Base-by-base conservation (phyloP, 345 rosid species). In the Microthlaspi erraticum region DNA sequence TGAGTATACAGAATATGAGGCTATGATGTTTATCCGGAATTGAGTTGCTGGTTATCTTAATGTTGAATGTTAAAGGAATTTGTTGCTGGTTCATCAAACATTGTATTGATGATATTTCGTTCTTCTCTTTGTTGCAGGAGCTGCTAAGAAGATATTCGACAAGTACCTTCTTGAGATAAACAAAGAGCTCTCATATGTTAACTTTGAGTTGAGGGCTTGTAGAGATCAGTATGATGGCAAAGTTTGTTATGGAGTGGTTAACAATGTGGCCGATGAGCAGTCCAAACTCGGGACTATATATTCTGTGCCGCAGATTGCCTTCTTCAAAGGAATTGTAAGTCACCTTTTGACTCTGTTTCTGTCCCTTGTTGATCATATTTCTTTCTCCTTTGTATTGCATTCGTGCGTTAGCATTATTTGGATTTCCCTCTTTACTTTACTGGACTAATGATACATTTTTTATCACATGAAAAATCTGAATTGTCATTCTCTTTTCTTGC, bases 221-320 rank as follows among this genome's bases (percentile, higher is more conserved):
- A 82, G 86, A 68, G 81, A 91, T 69, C 99, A 91, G 71, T 81
- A 88, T 60, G 86, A 85, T 58, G 96, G 97, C 13, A 77, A 55
- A 58, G 84, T 94, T 59, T 88, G 78, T 63, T 94, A 88, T 63
- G 99, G 99, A 10, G 68, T 94, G 37, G 95, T 91, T 43, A 94
- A 91, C 74, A 86, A 74, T 69, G 87, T 91, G 17, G 77, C 95
- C 0, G 96, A 94, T 54, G 96, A 89, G 13, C 96, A 94, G 20
- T 91, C 97, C 20, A 83, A 94, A 84, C 95, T 91, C 32, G 97
- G 97, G 37, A 85, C 97, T 0, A 84, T 82, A 20, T 94, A 88
- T 77, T 82, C 93, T 11, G 89, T 86, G 78, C 96, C 85, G 0
- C 97, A 94, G 80, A 86, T 94, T 71, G 87, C 95, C 29, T 80